A percentile compares a stretch with the other conserved stretches of the same genome.
Evolutionary conservation across 192 early-diverging fungal species (phyloP).

Genomic region (Coemansia sp.): DNA sequence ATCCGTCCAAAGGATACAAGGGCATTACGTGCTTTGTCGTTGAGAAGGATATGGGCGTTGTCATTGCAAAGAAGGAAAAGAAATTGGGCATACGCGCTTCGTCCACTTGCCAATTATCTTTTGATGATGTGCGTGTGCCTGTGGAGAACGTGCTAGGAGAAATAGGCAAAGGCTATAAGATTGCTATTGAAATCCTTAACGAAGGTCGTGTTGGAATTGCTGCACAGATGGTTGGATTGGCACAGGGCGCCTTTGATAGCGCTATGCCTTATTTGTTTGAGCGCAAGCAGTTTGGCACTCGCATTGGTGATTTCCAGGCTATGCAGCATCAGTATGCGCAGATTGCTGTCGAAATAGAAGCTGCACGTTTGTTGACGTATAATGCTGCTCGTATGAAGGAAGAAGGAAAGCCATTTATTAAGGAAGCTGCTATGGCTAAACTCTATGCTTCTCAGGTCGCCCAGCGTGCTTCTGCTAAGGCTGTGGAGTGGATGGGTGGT

Average conservation of each 20-base stretch:
- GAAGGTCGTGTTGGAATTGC: slow-evolving; percentile 86
- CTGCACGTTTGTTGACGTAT: slow-evolving; percentile 92
- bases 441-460: slow-evolving; percentile 94
- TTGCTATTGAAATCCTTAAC: slow-evolving; percentile 94
- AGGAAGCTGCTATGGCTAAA: slow-evolving; percentile 99
- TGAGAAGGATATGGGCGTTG: slow-evolving; percentile 85
- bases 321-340: slow-evolving; percentile 88
- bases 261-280: slow-evolving; percentile 83
- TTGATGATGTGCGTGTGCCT: slow-evolving; percentile 91
- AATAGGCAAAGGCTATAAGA: slow-evolving; percentile 88
- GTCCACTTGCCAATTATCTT: slow-evolving; percentile 92
- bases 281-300: slow-evolving; percentile 82
- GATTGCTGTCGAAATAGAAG: slow-evolving; percentile 92
- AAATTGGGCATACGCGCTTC: slow-evolving; percentile 96
- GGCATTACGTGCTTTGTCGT: slow-evolving; percentile 93
- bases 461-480: slow-evolving; percentile 80
- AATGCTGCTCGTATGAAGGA: slow-evolving; percentile 91
- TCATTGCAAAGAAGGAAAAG: slow-evolving; percentile 83
- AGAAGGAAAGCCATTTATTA: slow-evolving; percentile 84
- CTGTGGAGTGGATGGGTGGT: slow-evolving; percentile 97
- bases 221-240: slow-evolving; percentile 86
- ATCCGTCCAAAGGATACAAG: slow-evolving; percentile 80
- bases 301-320: slow-evolving; percentile 87
- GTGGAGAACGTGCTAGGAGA: slow-evolving; percentile 83
- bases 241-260: slow-evolving; percentile 85